Evolutionary conservation across 345 rosid species (phyloP), one percentile per base, ranked within the genome.

Genomic region (Draba incana): DNA sequence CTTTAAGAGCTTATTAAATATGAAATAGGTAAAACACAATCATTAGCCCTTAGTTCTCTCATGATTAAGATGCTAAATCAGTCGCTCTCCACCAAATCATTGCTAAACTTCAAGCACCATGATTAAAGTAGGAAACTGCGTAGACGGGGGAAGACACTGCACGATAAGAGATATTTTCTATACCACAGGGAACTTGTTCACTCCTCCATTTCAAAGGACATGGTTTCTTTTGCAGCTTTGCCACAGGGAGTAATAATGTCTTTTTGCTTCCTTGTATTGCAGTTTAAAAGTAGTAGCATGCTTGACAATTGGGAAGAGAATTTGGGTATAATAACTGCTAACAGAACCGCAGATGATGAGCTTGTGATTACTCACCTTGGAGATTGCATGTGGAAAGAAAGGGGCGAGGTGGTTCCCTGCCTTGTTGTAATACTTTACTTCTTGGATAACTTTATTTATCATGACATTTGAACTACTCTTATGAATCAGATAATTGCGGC

Each of bases 301-400:
- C 97, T 94, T 77, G 93, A 94, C 69, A 92, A 84, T 50, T 94
- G 99, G 99, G 99, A 92, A 78, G 96, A 94, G 74, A 94, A 94
- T 82, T 84, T 94, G 82, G 97, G 97, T 61, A 86, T 89, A 37
- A 92, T 95, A 76, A 81, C 98, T 77, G 99, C 97, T 66, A 95
- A 95, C 78, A 89, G 99, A 81, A 95, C 97, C 66, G 84, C 89
- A 75, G 97, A 82, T 81, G 98, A 95, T 53, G 99, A 92, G 72
- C 96, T 92, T 76, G 99, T 95, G 58, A 83, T 95, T 54, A 81
- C 86, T 20, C 97, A 95, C 74, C 97, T 95, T 35, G 99, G 99
- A 43, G 99, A 95, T 82, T 83, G 92, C 85, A 65, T 95, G 63
- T 95, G 97, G 99, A 95, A 84, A 87, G 99, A 95, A 62, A 81